Evolutionary conservation across 225 moss, liverwort and hornwort genomes (phyloP).

Genomic region (Physcomitrium patens): DNA sequence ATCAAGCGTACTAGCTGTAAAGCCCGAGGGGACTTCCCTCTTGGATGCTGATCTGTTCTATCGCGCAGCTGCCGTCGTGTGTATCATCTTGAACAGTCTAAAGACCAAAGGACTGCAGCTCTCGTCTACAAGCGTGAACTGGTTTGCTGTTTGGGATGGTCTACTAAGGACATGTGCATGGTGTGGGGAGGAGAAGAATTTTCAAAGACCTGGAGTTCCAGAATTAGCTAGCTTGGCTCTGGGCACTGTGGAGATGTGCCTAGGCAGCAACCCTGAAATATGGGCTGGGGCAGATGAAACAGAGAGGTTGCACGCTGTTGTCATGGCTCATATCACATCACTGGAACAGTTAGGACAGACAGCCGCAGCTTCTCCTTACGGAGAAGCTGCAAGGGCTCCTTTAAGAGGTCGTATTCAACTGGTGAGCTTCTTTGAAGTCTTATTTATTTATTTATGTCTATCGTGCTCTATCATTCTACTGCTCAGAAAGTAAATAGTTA

Average conservation of each 20-base stretch:
- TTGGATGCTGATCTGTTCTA: constrained; percentile 78
- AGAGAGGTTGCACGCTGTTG: constrained; percentile 81
- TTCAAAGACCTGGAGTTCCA: constrained; percentile 85
- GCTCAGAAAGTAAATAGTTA: no score
- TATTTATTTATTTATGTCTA: not conserved
- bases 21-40: constrained; percentile 52
- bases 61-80: constrained; percentile 72
- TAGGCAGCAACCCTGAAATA: constrained; percentile 87
- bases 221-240: constrained; percentile 79
- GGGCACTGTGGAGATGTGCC: constrained; percentile 77
- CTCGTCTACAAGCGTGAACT: constrained; percentile 73
- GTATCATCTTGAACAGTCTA: constrained; percentile 70
- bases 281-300: constrained; percentile 94
- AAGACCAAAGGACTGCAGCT: constrained; percentile 73
- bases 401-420: constrained; percentile 78
- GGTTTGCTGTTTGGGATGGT: constrained; percentile 82
- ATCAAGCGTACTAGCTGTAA: constrained; percentile 62
- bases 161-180: constrained; percentile 68
- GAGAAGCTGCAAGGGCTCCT: constrained; percentile 67
- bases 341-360: constrained; percentile 76
- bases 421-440: constrained; percentile 43
- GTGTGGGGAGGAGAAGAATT: constrained; percentile 77
- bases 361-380: constrained; percentile 72
- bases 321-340: constrained; percentile 70
- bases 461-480: not conserved